Conservation (phyloP, 345 rosid species). For the Adansonia digitata region DNA sequence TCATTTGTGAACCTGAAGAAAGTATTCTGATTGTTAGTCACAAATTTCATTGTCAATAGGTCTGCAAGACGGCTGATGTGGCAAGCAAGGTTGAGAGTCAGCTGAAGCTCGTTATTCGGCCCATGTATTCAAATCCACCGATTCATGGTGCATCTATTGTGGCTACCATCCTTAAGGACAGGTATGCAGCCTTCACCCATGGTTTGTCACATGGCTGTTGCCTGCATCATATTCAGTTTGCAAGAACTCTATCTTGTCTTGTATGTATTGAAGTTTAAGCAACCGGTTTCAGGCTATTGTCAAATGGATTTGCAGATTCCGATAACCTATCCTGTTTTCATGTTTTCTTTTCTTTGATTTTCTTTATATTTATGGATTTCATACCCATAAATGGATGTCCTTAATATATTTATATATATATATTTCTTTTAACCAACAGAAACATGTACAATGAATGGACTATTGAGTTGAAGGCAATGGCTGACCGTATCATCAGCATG, state of each 20-base stretch:
- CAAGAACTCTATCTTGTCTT: background rate
- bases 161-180: constrained; percentile 64
- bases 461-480: constrained; percentile 66
- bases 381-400: background rate
- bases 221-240: background rate
- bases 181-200: constrained; percentile 25
- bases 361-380: background rate
- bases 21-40: background rate
- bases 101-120: constrained; percentile 80
- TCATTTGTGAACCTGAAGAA: background rate
- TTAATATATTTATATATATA: background rate
- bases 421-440: constrained; percentile 26
- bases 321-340: background rate
- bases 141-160: constrained; percentile 89
- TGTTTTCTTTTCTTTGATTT: background rate
- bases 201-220: background rate
- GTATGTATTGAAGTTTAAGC: background rate
- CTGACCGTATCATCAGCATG: constrained; percentile 62
- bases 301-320: background rate
- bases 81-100: constrained; percentile 78
- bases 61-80: constrained; percentile 78
- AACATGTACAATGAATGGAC: constrained; percentile 61
- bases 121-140: constrained; percentile 92
- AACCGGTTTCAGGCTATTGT: background rate
- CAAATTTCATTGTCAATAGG: constrained; percentile 33